Percentiles rank a stretch among this genome's conserved stretches.
These are phyloP conservation scores for Saccharomycopsis sp. DNA, from an alignment of 805 yeast genomes.

Conservation along the genomic window DNA sequence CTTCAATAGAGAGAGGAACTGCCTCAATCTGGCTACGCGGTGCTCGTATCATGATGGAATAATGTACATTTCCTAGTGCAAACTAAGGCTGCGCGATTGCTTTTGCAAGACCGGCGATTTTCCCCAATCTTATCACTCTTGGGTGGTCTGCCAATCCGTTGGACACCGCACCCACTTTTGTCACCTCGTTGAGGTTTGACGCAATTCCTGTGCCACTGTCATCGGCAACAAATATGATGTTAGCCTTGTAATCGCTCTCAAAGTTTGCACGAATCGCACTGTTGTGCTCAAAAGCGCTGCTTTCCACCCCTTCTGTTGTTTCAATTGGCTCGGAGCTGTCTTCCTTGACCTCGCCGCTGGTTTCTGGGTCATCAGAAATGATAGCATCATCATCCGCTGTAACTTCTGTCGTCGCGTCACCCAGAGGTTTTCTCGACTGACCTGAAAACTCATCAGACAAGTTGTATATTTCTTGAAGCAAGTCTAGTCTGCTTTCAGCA, in stretches of 20 bases:
- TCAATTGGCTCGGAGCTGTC: too few relatives aligned
- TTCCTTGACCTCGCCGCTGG: neutral
- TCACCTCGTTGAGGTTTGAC: neutral
- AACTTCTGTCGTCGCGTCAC: too few relatives aligned
- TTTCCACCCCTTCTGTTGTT: too few relatives aligned
- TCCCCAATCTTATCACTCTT: conserved; percentile 8
- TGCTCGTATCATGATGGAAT: too few relatives aligned
- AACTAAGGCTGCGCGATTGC: too few relatives aligned
- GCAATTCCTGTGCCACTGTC: neutral
- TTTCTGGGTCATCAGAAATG: neutral
- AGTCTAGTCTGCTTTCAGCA: too few relatives aligned
- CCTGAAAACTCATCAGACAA: conserved; percentile 9
- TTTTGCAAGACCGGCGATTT: too few relatives aligned
- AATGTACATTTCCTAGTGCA: too few relatives aligned
- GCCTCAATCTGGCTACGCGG: too few relatives aligned
- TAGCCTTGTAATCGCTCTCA: neutral
- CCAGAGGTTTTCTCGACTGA: neutral
- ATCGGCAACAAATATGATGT: neutral
- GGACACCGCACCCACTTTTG: neutral
- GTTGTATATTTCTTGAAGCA: conserved; percentile 6
- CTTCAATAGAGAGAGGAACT: too few relatives aligned
- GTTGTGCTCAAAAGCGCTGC: too few relatives aligned
- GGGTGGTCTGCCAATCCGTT: neutral
- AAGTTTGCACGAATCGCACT: conserved; percentile 1
- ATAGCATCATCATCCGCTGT: neutral